phyloP scores from a whole-genome alignment of 768 basidiomycete species.

The Pleurotus platypus region DNA sequence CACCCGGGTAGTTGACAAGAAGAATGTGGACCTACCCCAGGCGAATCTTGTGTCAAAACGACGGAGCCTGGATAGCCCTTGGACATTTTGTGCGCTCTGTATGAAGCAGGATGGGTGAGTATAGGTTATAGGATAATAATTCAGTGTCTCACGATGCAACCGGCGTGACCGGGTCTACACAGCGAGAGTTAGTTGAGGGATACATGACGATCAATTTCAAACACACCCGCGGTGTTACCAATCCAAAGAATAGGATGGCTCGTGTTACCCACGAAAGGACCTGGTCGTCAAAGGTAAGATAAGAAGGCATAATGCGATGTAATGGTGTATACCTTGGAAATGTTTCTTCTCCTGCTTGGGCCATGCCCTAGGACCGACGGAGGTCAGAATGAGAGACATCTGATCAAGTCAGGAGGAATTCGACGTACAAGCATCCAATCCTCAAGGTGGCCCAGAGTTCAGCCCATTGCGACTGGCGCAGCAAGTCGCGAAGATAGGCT shows the following conservation, averaged over 20 bases:
- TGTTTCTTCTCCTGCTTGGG: neutral
- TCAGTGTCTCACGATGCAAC: slow-evolving; percentile 2
- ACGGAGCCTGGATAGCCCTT: slow-evolving; percentile 31
- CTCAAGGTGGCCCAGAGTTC: slow-evolving; percentile 11
- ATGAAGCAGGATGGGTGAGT: neutral
- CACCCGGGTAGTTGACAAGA: slow-evolving; percentile 7
- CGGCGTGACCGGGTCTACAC: slow-evolving; percentile 16
- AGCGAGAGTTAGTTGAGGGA: neutral
- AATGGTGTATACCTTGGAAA: neutral
- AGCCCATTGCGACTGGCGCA: slow-evolving; percentile 15
- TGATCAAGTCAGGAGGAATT: neutral
- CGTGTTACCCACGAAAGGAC: slow-evolving; percentile 33
- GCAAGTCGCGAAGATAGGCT: slow-evolving; percentile 8
- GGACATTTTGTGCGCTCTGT: slow-evolving; percentile 37
- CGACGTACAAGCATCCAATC: slow-evolving; percentile 17
- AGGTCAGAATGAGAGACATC: neutral
- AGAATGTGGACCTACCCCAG: slow-evolving; percentile 26
- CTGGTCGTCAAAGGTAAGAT: slow-evolving; percentile 11
- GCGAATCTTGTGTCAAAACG: slow-evolving; percentile 37
- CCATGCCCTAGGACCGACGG: neutral
- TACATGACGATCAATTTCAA: neutral
- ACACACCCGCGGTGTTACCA: slow-evolving; percentile 35
- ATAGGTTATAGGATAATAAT: neutral
- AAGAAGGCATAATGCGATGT: too few species aligned
- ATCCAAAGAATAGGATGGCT: slow-evolving; percentile 36